A percentile compares a stretch with the other conserved stretches of the same genome.
Evolutionary conservation across 176 grass and related monocot species (phyloP).

Genomic region (Stipa capillata): DNA sequence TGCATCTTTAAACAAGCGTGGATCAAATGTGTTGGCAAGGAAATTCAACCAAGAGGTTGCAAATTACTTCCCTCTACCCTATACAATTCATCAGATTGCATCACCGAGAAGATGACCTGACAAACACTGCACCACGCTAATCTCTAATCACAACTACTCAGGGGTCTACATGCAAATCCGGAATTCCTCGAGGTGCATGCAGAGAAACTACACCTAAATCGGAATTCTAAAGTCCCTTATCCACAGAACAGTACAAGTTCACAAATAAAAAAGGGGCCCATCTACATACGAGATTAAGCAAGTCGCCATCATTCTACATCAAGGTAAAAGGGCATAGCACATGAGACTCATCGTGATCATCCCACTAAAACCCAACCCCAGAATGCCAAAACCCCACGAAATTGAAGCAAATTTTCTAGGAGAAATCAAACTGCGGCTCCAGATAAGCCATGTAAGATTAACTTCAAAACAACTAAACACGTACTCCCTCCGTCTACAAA

Average conservation of each 20-base stretch:
- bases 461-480: not conserved
- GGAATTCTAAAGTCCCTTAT: not conserved
- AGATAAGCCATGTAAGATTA: not conserved
- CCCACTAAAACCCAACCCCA: not conserved
- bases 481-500: too few relatives aligned
- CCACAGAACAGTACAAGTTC: not conserved
- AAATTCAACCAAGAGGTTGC: not conserved
- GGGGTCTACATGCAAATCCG: constrained; percentile 30
- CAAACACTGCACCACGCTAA: not conserved
- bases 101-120: not conserved
- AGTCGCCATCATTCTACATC: not conserved
- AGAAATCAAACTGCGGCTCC: not conserved
- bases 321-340: not conserved
- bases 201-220: constrained; percentile 25
- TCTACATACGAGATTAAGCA: not conserved
- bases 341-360: not conserved
- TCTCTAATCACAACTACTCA: not conserved
- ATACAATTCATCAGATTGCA: not conserved
- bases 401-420: not conserved
- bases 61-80: not conserved
- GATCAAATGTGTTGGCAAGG: not conserved
- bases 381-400: not conserved
- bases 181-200: constrained; percentile 32
- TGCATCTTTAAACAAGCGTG: not conserved
- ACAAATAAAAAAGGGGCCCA: not conserved